A percentile compares a stretch with the other conserved stretches of the same genome.
Conservation (phyloP, 768 basidiomycete genomes). For the Mycena rosella region DNA sequence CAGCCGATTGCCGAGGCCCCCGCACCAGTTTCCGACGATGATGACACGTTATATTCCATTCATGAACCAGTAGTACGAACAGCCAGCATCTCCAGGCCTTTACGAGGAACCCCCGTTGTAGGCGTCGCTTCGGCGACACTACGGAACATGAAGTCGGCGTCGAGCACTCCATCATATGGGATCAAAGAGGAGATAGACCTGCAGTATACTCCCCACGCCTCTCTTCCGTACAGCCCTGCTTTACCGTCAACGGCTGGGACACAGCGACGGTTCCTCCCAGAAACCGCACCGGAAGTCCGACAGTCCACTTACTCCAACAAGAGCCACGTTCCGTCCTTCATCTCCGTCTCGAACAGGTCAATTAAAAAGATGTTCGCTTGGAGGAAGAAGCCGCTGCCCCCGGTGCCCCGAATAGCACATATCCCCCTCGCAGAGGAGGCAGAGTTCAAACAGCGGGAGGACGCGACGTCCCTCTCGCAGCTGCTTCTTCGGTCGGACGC, state of each 20-base stretch:
- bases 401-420: slow-evolving; percentile 65
- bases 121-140: slow-evolving; percentile 51
- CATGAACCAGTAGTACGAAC: slow-evolving; percentile 43
- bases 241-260: slow-evolving; percentile 42
- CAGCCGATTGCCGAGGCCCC: slow-evolving; percentile 44
- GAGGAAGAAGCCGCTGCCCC: slow-evolving; percentile 71
- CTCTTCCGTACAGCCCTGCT: slow-evolving; percentile 39
- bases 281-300: slow-evolving; percentile 40
- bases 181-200: slow-evolving; percentile 34
- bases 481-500: slow-evolving; percentile 64
- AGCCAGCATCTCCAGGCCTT: slow-evolving; percentile 39
- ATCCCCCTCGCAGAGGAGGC: slow-evolving; percentile 57
- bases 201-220: slow-evolving; percentile 31
- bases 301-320: slow-evolving; percentile 60
- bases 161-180: slow-evolving; percentile 36
- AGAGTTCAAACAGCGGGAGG: slow-evolving; percentile 59
- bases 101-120: slow-evolving; percentile 43
- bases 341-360: slow-evolving; percentile 59
- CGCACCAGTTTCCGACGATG: slow-evolving; percentile 47
- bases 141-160: slow-evolving; percentile 40
- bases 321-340: slow-evolving; percentile 64
- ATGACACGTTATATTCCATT: slow-evolving; percentile 55
- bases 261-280: slow-evolving; percentile 36
- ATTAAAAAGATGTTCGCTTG: slow-evolving; percentile 53
- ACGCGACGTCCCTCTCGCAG: slow-evolving; percentile 63